These are phyloP conservation scores for Fusarium begoniae DNA, from an alignment of 2,329 filamentous ascomycete genomes.

Conservation along the genomic window DNA sequence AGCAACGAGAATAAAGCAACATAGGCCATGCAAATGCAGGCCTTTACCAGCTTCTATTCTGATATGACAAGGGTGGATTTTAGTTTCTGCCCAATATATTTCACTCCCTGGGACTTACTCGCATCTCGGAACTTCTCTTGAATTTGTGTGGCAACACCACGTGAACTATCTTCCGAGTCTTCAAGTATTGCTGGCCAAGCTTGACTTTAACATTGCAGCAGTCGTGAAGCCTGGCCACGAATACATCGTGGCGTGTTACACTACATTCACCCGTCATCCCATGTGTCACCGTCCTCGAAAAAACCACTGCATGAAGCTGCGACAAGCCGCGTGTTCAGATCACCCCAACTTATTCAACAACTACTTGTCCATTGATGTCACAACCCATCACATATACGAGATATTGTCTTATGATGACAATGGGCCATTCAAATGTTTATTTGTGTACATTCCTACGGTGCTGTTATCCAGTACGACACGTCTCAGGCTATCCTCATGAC, in stretches of 20 bases:
- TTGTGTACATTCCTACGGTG: not conserved
- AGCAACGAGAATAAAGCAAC: not conserved
- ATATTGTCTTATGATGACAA: not conserved
- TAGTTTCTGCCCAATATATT: not conserved
- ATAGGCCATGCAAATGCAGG: constrained; percentile 1
- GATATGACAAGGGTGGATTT: not conserved
- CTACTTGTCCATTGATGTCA: not conserved
- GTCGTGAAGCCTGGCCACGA: not conserved
- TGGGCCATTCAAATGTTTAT: not conserved
- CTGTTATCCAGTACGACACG: not conserved
- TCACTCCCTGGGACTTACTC: not conserved
- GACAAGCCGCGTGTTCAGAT: not conserved
- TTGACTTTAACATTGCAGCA: not conserved
- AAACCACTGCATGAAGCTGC: not conserved
- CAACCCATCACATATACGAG: not conserved
- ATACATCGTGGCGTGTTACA: not conserved
- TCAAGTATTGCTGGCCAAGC: not conserved
- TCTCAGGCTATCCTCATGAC: not conserved
- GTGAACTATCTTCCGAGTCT: not conserved
- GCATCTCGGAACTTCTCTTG: not conserved
- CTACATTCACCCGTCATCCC: not conserved
- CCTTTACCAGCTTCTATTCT: not conserved
- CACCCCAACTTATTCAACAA: not conserved
- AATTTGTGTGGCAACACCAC: not conserved
- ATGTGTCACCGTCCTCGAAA: not conserved